These are phyloP conservation scores for Hemisphaericaspora nanyangensis DNA, from an alignment of 805 yeast genomes.

Conservation along the genomic window DNA sequence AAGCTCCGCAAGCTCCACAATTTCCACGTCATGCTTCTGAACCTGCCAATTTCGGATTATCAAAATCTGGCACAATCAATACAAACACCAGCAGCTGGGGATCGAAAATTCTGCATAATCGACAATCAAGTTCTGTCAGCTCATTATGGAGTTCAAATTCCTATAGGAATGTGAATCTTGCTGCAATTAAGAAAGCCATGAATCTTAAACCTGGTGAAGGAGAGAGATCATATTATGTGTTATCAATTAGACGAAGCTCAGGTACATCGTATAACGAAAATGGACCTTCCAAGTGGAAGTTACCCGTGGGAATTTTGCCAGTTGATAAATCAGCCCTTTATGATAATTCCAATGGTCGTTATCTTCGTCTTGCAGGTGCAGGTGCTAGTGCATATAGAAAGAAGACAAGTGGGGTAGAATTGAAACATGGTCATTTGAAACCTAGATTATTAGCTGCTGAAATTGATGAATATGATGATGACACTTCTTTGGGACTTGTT, in stretches of 20 bases:
- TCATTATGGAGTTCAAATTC: slow-evolving; percentile 33
- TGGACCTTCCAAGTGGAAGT: slow-evolving; percentile 44
- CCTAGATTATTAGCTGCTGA: slow-evolving; percentile 73
- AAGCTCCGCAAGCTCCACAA: neutral
- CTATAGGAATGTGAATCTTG: slow-evolving; percentile 32
- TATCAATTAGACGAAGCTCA: slow-evolving; percentile 37
- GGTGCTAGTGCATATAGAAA: slow-evolving; percentile 16
- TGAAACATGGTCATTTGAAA: slow-evolving; percentile 59
- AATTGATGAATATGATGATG: slow-evolving; percentile 52
- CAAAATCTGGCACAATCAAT: neutral
- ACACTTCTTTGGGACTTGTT: neutral
- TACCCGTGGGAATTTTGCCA: slow-evolving; percentile 55
- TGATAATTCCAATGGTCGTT: slow-evolving; percentile 23
- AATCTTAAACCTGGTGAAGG: slow-evolving; percentile 47
- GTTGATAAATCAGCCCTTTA: slow-evolving; percentile 30
- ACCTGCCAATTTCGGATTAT: neutral
- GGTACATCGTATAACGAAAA: slow-evolving; percentile 49
- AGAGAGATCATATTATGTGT: slow-evolving; percentile 48
- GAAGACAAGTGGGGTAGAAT: slow-evolving; percentile 45
- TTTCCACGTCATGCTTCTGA: neutral
- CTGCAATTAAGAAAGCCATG: slow-evolving; percentile 32
- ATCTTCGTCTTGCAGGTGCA: slow-evolving; percentile 22
- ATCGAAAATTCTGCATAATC: slow-evolving; percentile 9
- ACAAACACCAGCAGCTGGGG: neutral
- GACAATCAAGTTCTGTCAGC: slow-evolving; percentile 29